Conservation (phyloP, 768 basidiomycete species). For the Lactifluus subvellereus region DNA sequence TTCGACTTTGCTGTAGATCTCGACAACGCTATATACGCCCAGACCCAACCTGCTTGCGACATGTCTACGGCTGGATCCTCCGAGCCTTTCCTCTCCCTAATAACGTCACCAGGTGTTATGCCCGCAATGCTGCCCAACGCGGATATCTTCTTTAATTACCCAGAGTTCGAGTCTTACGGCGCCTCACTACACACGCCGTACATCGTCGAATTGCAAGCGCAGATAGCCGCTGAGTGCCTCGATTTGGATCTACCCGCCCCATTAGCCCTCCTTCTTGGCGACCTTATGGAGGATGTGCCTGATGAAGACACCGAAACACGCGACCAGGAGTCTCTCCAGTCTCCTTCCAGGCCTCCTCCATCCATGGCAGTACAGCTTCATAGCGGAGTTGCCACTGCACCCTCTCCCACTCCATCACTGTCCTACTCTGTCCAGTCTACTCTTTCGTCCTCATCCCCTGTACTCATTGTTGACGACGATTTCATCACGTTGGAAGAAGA, state of each 20-base stretch:
- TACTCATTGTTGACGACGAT: not conserved
- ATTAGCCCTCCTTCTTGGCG: not conserved
- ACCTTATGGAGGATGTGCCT: not conserved
- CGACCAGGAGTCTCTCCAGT: not conserved
- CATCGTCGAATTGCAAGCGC: not conserved
- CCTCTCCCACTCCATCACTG: conserved; percentile 8
- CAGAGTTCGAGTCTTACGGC: conserved; percentile 4
- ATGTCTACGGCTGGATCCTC: not conserved
- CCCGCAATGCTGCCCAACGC: not conserved
- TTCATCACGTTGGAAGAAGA: not conserved
- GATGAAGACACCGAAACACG: not conserved
- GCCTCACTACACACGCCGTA: conserved; percentile 4
- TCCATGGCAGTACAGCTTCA: not conserved
- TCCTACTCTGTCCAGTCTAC: conserved; percentile 4
- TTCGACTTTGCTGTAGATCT: conserved; percentile 10
- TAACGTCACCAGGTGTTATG: not conserved
- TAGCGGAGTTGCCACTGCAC: not conserved
- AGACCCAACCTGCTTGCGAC: not conserved
- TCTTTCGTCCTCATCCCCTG: not conserved
- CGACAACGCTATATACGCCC: conserved; percentile 4
- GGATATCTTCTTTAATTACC: not conserved
- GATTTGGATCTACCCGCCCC: not conserved
- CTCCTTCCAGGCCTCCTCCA: not conserved
- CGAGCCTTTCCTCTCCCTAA: not conserved
- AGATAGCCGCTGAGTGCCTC: not conserved